Conservation (phyloP, 257 asterid species). For the Verbena officinalis region DNA sequence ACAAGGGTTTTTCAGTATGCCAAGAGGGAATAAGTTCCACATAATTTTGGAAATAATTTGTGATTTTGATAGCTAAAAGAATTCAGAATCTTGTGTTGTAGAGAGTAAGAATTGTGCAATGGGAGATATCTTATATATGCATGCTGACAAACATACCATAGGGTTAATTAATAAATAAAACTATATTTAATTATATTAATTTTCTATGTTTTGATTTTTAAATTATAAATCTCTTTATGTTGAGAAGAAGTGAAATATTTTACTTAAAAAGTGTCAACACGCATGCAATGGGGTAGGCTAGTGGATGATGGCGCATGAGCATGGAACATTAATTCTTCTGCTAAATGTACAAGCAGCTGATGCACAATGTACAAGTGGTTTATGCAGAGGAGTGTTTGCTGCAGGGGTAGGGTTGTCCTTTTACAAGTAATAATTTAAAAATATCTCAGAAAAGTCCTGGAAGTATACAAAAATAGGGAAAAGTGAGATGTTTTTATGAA, state of each 20-base stretch:
- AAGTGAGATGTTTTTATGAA: no score
- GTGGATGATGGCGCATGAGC: constrained; percentile 48
- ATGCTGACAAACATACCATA: neutral
- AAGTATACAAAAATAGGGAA: no score
- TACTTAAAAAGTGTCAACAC: constrained; percentile 38
- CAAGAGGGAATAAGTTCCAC: constrained; percentile 32
- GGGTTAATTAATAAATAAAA: no score
- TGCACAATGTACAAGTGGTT: constrained; percentile 30
- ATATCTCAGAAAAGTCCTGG: no score
- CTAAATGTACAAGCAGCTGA: constrained; percentile 9
- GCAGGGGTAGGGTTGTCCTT: no score
- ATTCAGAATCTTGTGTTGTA: neutral
- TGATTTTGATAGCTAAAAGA: neutral
- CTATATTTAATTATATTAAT: no score
- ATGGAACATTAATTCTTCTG: constrained; percentile 26
- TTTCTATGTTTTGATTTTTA: no score
- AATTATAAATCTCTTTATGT: neutral
- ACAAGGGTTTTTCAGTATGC: constrained; percentile 17
- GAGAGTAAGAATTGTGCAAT: neutral
- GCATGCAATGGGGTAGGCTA: constrained; percentile 48
- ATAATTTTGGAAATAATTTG: constrained; percentile 5
- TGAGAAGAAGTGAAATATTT: constrained; percentile 13
- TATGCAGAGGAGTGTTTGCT: constrained; percentile 11
- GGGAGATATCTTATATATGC: neutral
- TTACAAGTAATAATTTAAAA: no score